Conservation (phyloP, 169 alveolate species). For the Amoebophrya sp. region DNA sequence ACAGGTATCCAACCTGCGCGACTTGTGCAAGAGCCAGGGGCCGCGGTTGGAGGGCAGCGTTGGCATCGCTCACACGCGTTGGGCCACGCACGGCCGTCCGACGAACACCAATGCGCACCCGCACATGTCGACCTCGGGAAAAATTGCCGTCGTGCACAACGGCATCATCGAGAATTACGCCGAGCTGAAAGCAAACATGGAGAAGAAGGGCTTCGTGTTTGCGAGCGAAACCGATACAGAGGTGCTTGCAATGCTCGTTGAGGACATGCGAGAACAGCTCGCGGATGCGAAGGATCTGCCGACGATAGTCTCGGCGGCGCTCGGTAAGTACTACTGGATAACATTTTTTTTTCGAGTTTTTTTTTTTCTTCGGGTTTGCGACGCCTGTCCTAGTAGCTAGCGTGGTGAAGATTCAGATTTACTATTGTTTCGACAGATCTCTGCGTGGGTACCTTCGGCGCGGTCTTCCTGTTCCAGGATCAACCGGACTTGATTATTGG, state of each 20-base stretch:
- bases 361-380: too few relatives aligned
- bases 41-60: slow-evolving; percentile 22
- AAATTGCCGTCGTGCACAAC: slow-evolving; percentile 81
- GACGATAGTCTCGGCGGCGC: not conserved
- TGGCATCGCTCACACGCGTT: slow-evolving; percentile 93
- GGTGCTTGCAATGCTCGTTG: slow-evolving; percentile 77
- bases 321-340: too few relatives aligned
- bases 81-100: slow-evolving; percentile 94
- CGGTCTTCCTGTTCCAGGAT: slow-evolving; percentile 59
- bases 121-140: slow-evolving; percentile 61
- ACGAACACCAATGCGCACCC: slow-evolving; percentile 91
- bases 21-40: not conserved
- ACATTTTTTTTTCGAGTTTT: too few relatives aligned
- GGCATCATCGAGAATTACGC: slow-evolving; percentile 76
- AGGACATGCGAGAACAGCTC: slow-evolving; percentile 25
- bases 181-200: slow-evolving; percentile 40
- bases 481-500: slow-evolving; percentile 64
- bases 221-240: slow-evolving; percentile 84
- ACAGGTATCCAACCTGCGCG: not conserved
- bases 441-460: slow-evolving; percentile 71
- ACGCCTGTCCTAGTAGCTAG: too few relatives aligned
- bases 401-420: too few relatives aligned
- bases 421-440: too few relatives aligned
- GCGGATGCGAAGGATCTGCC: not conserved
- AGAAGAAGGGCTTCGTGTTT: slow-evolving; percentile 45